Evolutionary conservation across 148 eudicot species (phyloP).

Genomic region (Amaranthus cruentus): DNA sequence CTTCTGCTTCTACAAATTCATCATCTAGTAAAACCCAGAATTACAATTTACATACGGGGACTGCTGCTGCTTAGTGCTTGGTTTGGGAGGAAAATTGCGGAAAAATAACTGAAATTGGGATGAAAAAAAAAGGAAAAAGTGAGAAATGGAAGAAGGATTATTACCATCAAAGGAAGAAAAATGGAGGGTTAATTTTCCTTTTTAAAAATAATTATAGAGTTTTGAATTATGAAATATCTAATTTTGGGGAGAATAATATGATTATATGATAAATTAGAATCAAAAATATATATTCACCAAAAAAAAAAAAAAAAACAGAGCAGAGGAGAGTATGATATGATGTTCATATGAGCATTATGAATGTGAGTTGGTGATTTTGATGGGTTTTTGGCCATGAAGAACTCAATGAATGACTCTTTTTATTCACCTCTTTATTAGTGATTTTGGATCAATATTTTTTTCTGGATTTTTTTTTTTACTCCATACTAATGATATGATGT

Average conservation of each 20-base stretch:
- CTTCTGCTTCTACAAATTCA: conserved; percentile 15
- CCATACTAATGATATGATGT: too few species aligned
- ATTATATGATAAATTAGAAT: not conserved
- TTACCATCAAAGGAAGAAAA: not conserved
- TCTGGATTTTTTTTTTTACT: not conserved
- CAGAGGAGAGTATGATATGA: conserved; percentile 15
- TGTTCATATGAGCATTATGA: conserved; percentile 5
- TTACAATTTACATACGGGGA: conserved; percentile 38
- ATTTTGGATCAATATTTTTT: conserved; percentile 9
- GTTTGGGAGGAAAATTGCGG: not conserved
- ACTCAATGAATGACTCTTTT: conserved; percentile 32
- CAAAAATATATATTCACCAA: not conserved
- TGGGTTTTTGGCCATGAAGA: conserved; percentile 6
- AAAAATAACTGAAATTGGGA: not conserved
- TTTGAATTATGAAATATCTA: not conserved
- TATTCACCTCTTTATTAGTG: not conserved
- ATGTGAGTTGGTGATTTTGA: not conserved
- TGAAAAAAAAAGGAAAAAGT: too few species aligned
- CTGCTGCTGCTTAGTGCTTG: conserved; percentile 49
- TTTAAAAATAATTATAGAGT: not conserved
- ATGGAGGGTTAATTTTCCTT: not conserved
- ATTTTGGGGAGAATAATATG: not conserved
- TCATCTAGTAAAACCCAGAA: conserved; percentile 36
- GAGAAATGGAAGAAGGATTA: too few species aligned
- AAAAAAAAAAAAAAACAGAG: not conserved